These are phyloP conservation scores for Elongisporangium undulatum DNA, from an alignment of 352 stramenopile genomes.

Conservation along the genomic window DNA sequence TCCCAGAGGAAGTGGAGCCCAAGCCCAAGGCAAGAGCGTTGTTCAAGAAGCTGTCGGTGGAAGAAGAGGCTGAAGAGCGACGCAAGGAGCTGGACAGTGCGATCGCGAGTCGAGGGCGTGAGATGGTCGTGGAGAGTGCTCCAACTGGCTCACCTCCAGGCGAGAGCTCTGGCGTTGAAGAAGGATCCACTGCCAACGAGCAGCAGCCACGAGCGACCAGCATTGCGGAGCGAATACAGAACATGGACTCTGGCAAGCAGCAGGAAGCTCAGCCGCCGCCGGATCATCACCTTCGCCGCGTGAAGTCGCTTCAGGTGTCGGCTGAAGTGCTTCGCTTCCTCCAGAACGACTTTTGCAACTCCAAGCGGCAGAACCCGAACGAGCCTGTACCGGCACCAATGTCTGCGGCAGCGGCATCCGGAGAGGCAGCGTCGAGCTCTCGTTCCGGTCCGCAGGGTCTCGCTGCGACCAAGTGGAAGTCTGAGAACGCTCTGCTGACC, in stretches of 20 bases:
- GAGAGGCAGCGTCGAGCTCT: not conserved
- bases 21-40: constrained; percentile 44
- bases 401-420: not conserved
- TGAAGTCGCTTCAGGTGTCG: constrained; percentile 60
- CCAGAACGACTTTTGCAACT: constrained; percentile 68
- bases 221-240: not conserved
- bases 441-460: not conserved
- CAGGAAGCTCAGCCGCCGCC: constrained; percentile 1
- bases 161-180: not conserved
- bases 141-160: constrained; percentile 1
- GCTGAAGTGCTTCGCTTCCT: constrained; percentile 60
- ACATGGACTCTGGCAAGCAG: not conserved
- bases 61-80: constrained; percentile 66
- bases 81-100: constrained; percentile 52
- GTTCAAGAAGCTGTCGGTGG: constrained; percentile 81
- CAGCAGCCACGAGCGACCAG: not conserved
- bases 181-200: not conserved
- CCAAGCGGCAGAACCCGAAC: constrained; percentile 15
- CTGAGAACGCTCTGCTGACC: not conserved
- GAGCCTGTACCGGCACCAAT: not conserved
- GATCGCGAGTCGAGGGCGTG: constrained; percentile 56
- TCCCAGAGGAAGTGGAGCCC: constrained; percentile 38
- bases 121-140: constrained; percentile 23
- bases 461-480: not conserved
- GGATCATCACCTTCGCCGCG: constrained; percentile 20